Conservation (phyloP, 2,329 filamentous ascomycete genomes). For the Aureobasidium zeae region DNA sequence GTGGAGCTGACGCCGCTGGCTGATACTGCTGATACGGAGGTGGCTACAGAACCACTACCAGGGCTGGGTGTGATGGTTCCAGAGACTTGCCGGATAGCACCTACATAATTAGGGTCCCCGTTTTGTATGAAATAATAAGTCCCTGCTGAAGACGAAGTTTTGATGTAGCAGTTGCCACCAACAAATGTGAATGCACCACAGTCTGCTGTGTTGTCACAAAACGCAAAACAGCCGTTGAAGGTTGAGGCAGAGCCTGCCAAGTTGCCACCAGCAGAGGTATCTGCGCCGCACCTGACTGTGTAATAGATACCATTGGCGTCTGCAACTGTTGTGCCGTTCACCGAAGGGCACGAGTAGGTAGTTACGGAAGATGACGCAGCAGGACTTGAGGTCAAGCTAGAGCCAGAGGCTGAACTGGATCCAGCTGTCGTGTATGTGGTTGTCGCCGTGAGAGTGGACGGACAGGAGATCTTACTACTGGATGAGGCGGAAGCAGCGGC, state of each 20-base stretch:
- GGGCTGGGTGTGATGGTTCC: no score
- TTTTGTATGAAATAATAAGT: no score
- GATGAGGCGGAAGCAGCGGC: not conserved
- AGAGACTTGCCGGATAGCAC: no score
- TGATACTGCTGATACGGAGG: not conserved
- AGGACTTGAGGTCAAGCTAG: not conserved
- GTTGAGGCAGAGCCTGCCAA: not conserved
- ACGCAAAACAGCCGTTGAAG: slow-evolving; percentile 19
- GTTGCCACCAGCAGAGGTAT: not conserved
- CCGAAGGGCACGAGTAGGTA: slow-evolving; percentile 12
- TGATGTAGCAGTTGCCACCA: slow-evolving; percentile 5
- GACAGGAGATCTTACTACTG: not conserved
- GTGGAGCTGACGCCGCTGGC: not conserved
- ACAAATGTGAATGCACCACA: slow-evolving; percentile 21
- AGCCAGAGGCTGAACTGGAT: not conserved
- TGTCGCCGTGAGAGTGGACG: not conserved
- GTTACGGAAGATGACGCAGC: not conserved
- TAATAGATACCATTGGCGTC: slow-evolving; percentile 11
- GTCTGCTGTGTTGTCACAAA: slow-evolving; percentile 17
- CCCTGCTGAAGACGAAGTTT: no score
- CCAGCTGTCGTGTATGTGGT: slow-evolving; percentile 1
- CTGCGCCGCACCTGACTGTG: not conserved
- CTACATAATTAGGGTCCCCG: no score
- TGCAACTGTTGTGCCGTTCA: not conserved
- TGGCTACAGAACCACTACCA: not conserved